These are phyloP conservation scores for Lachnellula willkommii DNA, from an alignment of 2,329 filamentous ascomycete genomes.

Conservation along the genomic window DNA sequence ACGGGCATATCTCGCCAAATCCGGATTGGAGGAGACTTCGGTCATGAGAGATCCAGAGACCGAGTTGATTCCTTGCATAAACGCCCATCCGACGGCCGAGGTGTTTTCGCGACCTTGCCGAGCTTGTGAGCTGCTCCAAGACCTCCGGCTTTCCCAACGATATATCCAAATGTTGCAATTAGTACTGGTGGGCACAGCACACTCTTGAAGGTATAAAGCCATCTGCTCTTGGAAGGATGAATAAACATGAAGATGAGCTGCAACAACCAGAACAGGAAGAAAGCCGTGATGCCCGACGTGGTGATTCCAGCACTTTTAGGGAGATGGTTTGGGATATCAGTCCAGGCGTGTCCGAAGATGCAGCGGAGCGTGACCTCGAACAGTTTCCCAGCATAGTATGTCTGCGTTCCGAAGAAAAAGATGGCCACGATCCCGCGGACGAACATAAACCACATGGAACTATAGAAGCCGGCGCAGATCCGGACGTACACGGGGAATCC, in stretches of 20 bases:
- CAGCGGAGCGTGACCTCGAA: constrained; percentile 35
- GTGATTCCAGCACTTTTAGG: constrained; percentile 36
- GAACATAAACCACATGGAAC: too few species aligned
- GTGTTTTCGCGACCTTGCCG: too few species aligned
- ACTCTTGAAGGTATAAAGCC: too few species aligned
- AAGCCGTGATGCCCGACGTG: constrained; percentile 38
- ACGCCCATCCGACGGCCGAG: neutral
- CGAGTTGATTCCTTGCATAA: constrained; percentile 31
- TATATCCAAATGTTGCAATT: too few species aligned
- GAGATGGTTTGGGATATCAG: constrained; percentile 36
- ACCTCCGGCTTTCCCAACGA: constrained; percentile 14
- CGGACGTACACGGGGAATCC: too few species aligned
- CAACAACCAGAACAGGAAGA: constrained; percentile 51
- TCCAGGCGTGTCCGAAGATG: constrained; percentile 38
- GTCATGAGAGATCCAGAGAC: constrained; percentile 29
- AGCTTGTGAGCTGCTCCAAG: constrained; percentile 24
- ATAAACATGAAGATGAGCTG: constrained; percentile 27
- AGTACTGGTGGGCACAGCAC: too few species aligned
- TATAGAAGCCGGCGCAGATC: too few species aligned
- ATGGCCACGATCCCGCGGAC: too few species aligned
- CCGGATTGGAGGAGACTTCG: constrained; percentile 36
- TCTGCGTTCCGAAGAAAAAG: too few species aligned
- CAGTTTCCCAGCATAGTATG: too few species aligned
- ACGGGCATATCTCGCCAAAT: constrained; percentile 36
- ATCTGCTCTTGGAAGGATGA: too few species aligned